Evolutionary conservation across 2,329 filamentous ascomycete genomes (phyloP).

Genomic region (Hymenotorrendiella dingleyae): DNA sequence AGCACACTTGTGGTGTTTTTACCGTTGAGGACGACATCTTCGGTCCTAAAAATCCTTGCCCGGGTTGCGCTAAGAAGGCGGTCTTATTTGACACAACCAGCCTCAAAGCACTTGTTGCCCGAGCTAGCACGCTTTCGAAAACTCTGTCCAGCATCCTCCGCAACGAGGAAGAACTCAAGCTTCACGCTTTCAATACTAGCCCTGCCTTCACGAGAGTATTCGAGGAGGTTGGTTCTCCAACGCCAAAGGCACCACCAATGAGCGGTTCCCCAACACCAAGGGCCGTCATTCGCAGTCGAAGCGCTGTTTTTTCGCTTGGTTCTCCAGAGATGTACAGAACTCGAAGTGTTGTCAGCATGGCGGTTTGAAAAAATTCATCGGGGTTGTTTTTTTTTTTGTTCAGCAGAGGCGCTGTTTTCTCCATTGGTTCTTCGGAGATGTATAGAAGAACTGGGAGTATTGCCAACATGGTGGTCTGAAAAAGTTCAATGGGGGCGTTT

Average conservation of each 20-base stretch:
- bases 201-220: conserved; percentile 65
- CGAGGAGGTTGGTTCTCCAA: conserved; percentile 53
- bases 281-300: no score
- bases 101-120: conserved; percentile 59
- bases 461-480: no score
- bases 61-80: conserved; percentile 25
- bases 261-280: no score
- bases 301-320: no score
- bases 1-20: conserved; percentile 50
- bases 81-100: conserved; percentile 65
- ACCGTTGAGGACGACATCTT: conserved; percentile 63
- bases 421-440: no score
- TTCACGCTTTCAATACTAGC: conserved; percentile 50
- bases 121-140: conserved; percentile 54
- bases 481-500: no score
- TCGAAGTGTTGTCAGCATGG: no score
- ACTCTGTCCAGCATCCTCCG: conserved; percentile 54
- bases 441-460: no score
- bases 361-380: no score
- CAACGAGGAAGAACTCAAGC: conserved; percentile 47
- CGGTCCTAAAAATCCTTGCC: conserved; percentile 29
- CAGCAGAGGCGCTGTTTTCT: no score
- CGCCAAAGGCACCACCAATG: conserved; percentile 44
- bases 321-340: no score
- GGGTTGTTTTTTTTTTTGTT: no score